Percentiles rank a stretch among this genome's conserved stretches.
These are phyloP conservation scores for Carex pumila DNA, from an alignment of 176 grass and related monocot species.

Conservation along the genomic window DNA sequence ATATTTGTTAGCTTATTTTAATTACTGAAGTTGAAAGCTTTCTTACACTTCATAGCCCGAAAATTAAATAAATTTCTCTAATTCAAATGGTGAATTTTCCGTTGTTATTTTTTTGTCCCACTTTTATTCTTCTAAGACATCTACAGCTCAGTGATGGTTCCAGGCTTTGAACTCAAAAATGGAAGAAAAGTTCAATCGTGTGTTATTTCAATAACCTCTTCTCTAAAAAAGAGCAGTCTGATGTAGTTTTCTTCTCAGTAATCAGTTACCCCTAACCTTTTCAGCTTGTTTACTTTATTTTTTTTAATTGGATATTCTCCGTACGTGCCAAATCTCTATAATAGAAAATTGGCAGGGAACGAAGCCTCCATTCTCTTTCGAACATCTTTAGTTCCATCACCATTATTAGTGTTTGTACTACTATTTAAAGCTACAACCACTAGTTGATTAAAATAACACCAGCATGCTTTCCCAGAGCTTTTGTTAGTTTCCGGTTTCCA, in stretches of 20 bases:
- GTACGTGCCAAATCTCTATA: not conserved
- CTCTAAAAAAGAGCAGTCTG: not conserved
- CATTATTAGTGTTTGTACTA: constrained; percentile 5
- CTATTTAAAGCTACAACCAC: not conserved
- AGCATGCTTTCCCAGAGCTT: not conserved
- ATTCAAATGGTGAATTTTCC: not conserved
- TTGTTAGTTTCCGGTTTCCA: not conserved
- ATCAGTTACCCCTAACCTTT: not conserved
- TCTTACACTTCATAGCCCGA: not conserved
- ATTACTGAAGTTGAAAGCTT: not conserved
- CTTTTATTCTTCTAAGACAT: not conserved
- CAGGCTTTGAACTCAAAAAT: not conserved
- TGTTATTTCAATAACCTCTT: not conserved
- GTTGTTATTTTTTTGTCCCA: not conserved
- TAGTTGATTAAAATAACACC: not conserved
- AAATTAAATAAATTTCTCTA: not conserved
- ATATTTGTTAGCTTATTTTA: not conserved
- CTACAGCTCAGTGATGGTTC: not conserved
- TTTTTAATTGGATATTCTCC: not conserved
- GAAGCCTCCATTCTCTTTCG: not conserved
- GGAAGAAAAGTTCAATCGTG: not conserved
- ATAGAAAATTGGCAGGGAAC: not conserved
- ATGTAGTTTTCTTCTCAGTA: not conserved
- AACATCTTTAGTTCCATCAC: constrained; percentile 3
- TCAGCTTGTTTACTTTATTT: not conserved